Evolutionary conservation across 345 rosid genomes (phyloP).

Genomic region (Pistacia integerrima): DNA sequence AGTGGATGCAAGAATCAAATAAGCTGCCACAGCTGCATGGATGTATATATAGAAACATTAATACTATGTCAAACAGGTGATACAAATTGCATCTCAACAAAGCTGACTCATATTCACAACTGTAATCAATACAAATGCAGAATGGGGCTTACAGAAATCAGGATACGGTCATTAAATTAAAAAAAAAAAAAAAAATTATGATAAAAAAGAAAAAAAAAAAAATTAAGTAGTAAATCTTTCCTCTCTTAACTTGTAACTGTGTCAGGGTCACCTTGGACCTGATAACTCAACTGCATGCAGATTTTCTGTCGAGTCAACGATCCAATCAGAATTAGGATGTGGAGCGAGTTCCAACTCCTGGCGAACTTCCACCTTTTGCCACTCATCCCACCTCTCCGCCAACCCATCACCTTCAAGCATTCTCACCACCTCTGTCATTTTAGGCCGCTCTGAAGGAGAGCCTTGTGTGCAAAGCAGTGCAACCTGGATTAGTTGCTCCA

Average conservation of each 20-base stretch:
- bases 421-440: conserved; percentile 94
- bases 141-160: conserved; percentile 40
- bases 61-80: conserved; percentile 22
- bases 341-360: conserved; percentile 80
- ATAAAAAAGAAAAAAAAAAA: conserved; percentile 25
- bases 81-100: conserved; percentile 40
- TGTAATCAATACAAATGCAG: conserved; percentile 54
- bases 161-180: conserved; percentile 27
- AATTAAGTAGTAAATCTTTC: conserved; percentile 24
- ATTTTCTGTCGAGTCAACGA: conserved; percentile 86
- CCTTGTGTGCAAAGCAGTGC: conserved; percentile 95
- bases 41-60: conserved; percentile 9
- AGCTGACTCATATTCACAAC: conserved; percentile 52
- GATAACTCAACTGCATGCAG: conserved; percentile 93
- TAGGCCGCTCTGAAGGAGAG: conserved; percentile 87
- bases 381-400: conserved; percentile 93
- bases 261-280: conserved; percentile 79
- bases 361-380: conserved; percentile 94
- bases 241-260: conserved; percentile 32
- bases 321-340: conserved; percentile 82
- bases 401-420: conserved; percentile 98
- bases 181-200: not conserved
- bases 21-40: conserved; percentile 17
- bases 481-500: conserved; percentile 93
- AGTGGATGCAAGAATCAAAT: not conserved